Evolutionary conservation across 2,329 filamentous ascomycete genomes (phyloP).

Genomic region (Apiospora marii): DNA sequence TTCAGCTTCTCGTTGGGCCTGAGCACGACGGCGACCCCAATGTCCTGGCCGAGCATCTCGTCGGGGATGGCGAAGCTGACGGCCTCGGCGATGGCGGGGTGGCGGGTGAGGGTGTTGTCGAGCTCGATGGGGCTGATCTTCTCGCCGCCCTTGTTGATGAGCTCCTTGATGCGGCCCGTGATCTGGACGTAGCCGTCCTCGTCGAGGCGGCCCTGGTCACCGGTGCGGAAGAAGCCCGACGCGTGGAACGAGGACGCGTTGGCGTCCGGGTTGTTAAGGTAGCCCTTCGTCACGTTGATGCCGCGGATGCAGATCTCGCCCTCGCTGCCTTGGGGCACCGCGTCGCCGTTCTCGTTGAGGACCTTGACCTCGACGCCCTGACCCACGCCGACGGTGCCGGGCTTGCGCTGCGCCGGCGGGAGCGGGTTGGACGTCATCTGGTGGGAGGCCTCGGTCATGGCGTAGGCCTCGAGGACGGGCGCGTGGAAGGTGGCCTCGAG

Average conservation of each 20-base stretch:
- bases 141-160: slow-evolving; percentile 91
- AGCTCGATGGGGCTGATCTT: slow-evolving; percentile 90
- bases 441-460: slow-evolving; percentile 90
- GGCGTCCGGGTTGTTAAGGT: slow-evolving; percentile 82
- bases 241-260: slow-evolving; percentile 77
- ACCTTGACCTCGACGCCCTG: slow-evolving; percentile 86
- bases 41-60: slow-evolving; percentile 83
- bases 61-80: slow-evolving; percentile 86
- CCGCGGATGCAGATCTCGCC: slow-evolving; percentile 86
- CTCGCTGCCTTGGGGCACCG: slow-evolving; percentile 73
- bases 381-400: slow-evolving; percentile 82
- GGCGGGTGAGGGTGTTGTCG: slow-evolving; percentile 80
- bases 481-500: slow-evolving; percentile 79
- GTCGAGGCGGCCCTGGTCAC: slow-evolving; percentile 85
- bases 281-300: slow-evolving; percentile 84
- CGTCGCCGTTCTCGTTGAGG: slow-evolving; percentile 72
- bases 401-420: slow-evolving; percentile 75
- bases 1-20: slow-evolving; percentile 67
- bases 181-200: slow-evolving; percentile 84
- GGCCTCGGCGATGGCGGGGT: slow-evolving; percentile 77
- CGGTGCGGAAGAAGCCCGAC: slow-evolving; percentile 85
- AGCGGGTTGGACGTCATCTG: slow-evolving; percentile 83
- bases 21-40: slow-evolving; percentile 78
- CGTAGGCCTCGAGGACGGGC: slow-evolving; percentile 87
- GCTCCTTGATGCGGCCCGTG: slow-evolving; percentile 91